Conservation (phyloP, 78 protist genomes). For the Dictyostelium intermedium region DNA sequence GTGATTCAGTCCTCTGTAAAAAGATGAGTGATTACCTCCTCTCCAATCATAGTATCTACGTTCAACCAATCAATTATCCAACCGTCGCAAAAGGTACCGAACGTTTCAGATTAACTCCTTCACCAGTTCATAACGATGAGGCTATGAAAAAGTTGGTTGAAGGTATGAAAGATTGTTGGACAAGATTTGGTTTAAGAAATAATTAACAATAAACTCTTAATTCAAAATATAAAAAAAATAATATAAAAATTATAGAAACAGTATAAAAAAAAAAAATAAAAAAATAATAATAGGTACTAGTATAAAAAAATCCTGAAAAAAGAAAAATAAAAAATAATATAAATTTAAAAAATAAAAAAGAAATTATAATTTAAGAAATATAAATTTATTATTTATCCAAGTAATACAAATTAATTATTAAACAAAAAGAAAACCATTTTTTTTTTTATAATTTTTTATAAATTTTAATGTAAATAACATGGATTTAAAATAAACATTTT, state of each 20-base stretch:
- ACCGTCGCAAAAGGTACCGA: slow-evolving; percentile 92
- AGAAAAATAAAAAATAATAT: too few species aligned
- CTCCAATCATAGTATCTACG: slow-evolving; percentile 85
- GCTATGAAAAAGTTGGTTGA: slow-evolving; percentile 75
- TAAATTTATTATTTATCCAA: too few species aligned
- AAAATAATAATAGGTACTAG: too few species aligned
- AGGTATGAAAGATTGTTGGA: slow-evolving; percentile 81
- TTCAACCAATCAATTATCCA: slow-evolving; percentile 96
- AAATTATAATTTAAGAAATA: too few species aligned
- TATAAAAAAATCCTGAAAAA: too few species aligned
- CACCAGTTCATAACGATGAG: slow-evolving; percentile 88
- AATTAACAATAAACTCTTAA: background rate
- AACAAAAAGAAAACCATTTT: too few species aligned
- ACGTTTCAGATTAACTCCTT: slow-evolving; percentile 92
- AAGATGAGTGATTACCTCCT: slow-evolving; percentile 87
- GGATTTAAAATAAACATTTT: too few species aligned
- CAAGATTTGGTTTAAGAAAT: slow-evolving; percentile 41
- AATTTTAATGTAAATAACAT: too few species aligned
- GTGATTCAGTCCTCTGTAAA: slow-evolving; percentile 88
- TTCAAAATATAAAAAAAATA: background rate
- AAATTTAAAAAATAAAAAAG: too few species aligned
- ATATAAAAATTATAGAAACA: background rate
- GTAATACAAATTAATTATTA: too few species aligned
- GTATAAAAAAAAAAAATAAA: too few species aligned
- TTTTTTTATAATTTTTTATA: too few species aligned